These are phyloP conservation scores for Yamadazyma atlantica DNA, from an alignment of 1,139 yeast genomes.

Conservation along the genomic window DNA sequence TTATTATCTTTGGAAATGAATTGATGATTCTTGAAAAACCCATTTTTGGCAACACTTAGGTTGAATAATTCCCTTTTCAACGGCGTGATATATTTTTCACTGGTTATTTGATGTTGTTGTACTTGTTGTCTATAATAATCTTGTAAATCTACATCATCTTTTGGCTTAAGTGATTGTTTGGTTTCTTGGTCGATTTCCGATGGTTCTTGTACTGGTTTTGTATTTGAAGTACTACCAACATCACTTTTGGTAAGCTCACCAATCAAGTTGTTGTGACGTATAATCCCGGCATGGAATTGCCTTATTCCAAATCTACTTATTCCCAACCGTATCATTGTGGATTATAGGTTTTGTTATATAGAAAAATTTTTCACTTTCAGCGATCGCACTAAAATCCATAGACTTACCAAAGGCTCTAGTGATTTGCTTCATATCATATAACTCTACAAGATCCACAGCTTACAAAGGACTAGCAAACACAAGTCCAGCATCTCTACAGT, in stretches of 20 bases:
- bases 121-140: constrained; percentile 33
- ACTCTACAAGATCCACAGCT: no score
- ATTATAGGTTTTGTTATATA: background rate
- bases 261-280: constrained; percentile 21
- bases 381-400: constrained; percentile 4
- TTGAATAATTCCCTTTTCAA: constrained; percentile 66
- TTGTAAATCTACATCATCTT: constrained; percentile 36
- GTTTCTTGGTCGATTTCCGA: constrained; percentile 13
- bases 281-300: constrained; percentile 11
- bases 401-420: no score
- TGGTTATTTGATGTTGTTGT: constrained; percentile 24
- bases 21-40: constrained; percentile 72
- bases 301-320: constrained; percentile 10
- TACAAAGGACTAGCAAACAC: no score
- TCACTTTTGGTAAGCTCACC: constrained; percentile 28
- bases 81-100: constrained; percentile 59
- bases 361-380: constrained; percentile 9
- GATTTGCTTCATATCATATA: no score
- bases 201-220: background rate
- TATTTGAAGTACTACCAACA: constrained; percentile 1
- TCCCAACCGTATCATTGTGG: constrained; percentile 12
- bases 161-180: constrained; percentile 21
- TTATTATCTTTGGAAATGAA: constrained; percentile 49
- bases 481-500: background rate
- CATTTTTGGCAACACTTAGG: constrained; percentile 59